A percentile compares a stretch with the other conserved stretches of the same genome.
Evolutionary conservation across 2,329 filamentous ascomycete species (phyloP).

Genomic region (Fusarium continuum): DNA sequence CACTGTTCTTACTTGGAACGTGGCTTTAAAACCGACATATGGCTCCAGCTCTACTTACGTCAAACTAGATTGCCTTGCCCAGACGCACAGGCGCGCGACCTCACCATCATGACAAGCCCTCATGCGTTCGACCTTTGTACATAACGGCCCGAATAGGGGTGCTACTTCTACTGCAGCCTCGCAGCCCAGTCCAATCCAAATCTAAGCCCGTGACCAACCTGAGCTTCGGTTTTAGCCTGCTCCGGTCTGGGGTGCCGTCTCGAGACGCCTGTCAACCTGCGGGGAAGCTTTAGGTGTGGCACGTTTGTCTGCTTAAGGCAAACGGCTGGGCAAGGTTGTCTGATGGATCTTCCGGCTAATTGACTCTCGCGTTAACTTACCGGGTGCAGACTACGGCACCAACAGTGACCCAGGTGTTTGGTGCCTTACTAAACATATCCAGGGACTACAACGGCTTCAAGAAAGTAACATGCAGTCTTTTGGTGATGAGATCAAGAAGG

Average conservation of each 20-base stretch:
- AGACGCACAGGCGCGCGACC: slow-evolving; percentile 1
- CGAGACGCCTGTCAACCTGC: slow-evolving; percentile 36
- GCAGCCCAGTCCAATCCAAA: slow-evolving; percentile 25
- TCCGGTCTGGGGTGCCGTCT: slow-evolving; percentile 25
- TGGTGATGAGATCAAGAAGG: neutral
- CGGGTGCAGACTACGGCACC: slow-evolving; percentile 3
- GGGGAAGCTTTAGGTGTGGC: slow-evolving; percentile 41
- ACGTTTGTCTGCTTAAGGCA: slow-evolving; percentile 28
- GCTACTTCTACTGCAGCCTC: slow-evolving; percentile 23
- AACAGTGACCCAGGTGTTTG: neutral
- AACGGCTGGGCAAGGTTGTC: slow-evolving; percentile 25
- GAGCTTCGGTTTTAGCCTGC: slow-evolving; percentile 28
- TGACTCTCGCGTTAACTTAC: slow-evolving; percentile 2
- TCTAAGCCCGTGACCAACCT: slow-evolving; percentile 23
- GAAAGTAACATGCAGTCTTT: neutral
- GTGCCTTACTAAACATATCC: neutral
- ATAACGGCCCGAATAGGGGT: slow-evolving; percentile 45
- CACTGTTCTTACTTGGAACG: neutral
- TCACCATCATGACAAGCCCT: slow-evolving; percentile 21
- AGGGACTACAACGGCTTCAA: neutral
- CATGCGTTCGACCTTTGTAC: slow-evolving; percentile 3
- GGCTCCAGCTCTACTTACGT: slow-evolving; percentile 5
- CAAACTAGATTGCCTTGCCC: neutral
- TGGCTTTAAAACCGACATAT: neutral
- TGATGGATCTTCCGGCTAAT: slow-evolving; percentile 36